Percentiles rank a stretch among this genome's conserved stretches.
These are phyloP conservation scores for Elsinoe batatas DNA, from an alignment of 2,329 filamentous ascomycete species.

Conservation along the genomic window DNA sequence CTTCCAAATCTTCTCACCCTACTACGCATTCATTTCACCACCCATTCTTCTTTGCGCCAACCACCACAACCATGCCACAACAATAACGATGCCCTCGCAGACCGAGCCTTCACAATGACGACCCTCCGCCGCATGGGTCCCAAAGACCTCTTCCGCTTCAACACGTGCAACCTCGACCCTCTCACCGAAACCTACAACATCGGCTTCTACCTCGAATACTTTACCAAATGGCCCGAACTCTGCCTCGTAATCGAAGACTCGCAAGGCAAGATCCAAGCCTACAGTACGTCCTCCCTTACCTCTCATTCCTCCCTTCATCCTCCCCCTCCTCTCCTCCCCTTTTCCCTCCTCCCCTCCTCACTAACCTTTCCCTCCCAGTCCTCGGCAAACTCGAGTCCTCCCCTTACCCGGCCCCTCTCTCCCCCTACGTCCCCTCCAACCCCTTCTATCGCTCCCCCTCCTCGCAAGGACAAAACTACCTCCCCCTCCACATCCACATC, in stretches of 20 bases:
- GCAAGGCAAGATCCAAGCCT: conserved; percentile 82
- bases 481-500: conserved; percentile 99
- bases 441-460: conserved; percentile 25
- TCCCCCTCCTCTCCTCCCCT: not conserved
- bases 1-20: too few relatives aligned
- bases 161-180: conserved; percentile 89
- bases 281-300: conserved; percentile 53
- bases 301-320: not conserved
- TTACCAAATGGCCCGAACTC: conserved; percentile 88
- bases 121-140: conserved; percentile 78
- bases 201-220: conserved; percentile 90
- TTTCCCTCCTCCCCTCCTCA: not conserved
- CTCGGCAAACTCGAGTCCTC: conserved; percentile 90
- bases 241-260: conserved; percentile 86
- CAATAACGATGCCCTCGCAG: not conserved
- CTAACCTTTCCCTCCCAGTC: conserved; percentile 44
- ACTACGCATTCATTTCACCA: too few relatives aligned
- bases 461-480: conserved; percentile 53
- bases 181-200: conserved; percentile 97
- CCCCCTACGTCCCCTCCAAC: conserved; percentile 53
- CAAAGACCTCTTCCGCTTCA: conserved; percentile 77
- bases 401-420: conserved; percentile 61
- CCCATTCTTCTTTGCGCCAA: not conserved
- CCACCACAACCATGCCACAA: not conserved
- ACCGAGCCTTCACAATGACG: conserved; percentile 48